A percentile compares a stretch with the other conserved stretches of the same genome.
Conservation (phyloP, 208 protist genomes). For the Phytomonas serpens region DNA sequence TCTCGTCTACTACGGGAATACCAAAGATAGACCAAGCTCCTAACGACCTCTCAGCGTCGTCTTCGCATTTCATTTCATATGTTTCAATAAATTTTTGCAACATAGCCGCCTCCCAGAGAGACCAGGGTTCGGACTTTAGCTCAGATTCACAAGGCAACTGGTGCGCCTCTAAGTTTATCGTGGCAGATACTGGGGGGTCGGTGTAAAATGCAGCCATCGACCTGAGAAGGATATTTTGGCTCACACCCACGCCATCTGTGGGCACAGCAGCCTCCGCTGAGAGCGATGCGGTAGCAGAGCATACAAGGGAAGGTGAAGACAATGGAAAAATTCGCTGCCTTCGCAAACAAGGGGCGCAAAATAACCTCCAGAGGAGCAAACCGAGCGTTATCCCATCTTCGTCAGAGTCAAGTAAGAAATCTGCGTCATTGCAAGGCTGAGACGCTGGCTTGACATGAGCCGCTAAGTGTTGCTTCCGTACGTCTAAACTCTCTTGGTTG, state of each 20-base stretch:
- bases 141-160: conserved; percentile 13
- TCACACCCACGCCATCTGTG: conserved; percentile 3
- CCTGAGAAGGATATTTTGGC: conserved; percentile 17
- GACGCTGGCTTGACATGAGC: neutral
- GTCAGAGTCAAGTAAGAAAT: neutral
- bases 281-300: neutral
- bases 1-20: neutral
- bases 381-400: conserved; percentile 23
- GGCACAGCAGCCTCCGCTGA: neutral
- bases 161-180: conserved; percentile 16
- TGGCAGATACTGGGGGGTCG: conserved; percentile 18
- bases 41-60: neutral
- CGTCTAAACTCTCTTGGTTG: neutral
- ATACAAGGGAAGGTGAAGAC: neutral
- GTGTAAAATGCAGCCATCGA: conserved; percentile 21
- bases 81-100: conserved; percentile 8
- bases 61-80: conserved; percentile 14
- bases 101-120: conserved; percentile 22
- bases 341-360: conserved; percentile 22
- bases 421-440: neutral
- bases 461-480: neutral
- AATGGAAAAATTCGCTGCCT: conserved; percentile 5
- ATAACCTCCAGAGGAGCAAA: conserved; percentile 35
- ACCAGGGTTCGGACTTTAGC: conserved; percentile 19
- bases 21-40: neutral